Conservation (phyloP, 306 rosid genomes). For the Trifolium pratense region DNA sequence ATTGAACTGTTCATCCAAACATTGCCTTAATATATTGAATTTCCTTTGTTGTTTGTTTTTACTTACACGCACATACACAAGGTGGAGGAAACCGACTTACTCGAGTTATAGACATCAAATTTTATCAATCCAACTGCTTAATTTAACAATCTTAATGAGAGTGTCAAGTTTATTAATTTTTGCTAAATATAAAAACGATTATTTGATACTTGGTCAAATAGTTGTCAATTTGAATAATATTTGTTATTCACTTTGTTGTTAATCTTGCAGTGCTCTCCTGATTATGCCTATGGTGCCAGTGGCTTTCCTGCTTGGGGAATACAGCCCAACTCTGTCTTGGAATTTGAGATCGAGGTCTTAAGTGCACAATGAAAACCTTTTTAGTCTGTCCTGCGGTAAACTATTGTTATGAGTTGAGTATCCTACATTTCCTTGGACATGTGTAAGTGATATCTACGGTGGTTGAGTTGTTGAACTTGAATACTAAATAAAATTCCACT, state of each 20-base stretch:
- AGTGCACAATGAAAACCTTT: constrained; percentile 50
- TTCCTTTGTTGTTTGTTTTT: not conserved
- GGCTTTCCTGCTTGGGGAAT: constrained; percentile 96
- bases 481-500: constrained; percentile 13
- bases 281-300: constrained; percentile 86
- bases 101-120: not conserved
- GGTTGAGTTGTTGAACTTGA: constrained; percentile 30
- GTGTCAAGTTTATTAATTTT: not conserved
- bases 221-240: not conserved
- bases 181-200: not conserved
- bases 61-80: not conserved
- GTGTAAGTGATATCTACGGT: constrained; percentile 32
- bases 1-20: not conserved
- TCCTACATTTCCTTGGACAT: constrained; percentile 34
- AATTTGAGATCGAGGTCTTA: constrained; percentile 88
- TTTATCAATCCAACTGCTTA: not conserved
- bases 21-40: not conserved
- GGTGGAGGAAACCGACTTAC: not conserved
- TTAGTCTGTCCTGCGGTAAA: constrained; percentile 12
- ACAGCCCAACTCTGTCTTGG: constrained; percentile 76
- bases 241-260: constrained; percentile 31
- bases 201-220: not conserved
- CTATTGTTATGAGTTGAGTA: not conserved
- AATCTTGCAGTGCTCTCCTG: constrained; percentile 90
- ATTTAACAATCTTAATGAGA: not conserved